A percentile compares a stretch with the other conserved stretches of the same genome.
Conservation (phyloP, 495 filamentous ascomycete genomes). For the Podospora pseudocomata region DNA sequence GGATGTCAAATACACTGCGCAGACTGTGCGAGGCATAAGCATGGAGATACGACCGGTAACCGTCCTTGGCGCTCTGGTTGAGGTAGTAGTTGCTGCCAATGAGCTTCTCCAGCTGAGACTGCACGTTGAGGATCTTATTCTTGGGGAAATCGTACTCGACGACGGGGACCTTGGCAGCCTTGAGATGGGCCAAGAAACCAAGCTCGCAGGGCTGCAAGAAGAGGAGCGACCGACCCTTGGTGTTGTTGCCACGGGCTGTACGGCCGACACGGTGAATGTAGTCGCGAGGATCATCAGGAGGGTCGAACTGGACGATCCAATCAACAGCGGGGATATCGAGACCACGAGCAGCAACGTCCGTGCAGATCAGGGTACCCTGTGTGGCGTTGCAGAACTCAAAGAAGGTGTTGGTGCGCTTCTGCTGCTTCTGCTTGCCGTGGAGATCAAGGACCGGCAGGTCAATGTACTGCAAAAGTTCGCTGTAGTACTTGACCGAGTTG, state of each 20-base stretch:
- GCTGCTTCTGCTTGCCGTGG: slow-evolving; percentile 95
- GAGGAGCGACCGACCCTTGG: slow-evolving; percentile 79
- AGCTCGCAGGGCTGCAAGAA: slow-evolving; percentile 92
- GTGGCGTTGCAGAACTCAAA: slow-evolving; percentile 97
- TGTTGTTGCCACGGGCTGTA: slow-evolving; percentile 81
- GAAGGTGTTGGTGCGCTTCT: slow-evolving; percentile 95
- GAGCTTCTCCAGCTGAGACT: slow-evolving; percentile 89
- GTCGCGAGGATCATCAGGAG: slow-evolving; percentile 83
- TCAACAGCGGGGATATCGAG: slow-evolving; percentile 92
- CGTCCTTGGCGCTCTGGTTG: slow-evolving; percentile 73
- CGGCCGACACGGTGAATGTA: slow-evolving; percentile 98
- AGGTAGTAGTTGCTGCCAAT: slow-evolving; percentile 95
- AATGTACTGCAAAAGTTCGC: slow-evolving; percentile 92
- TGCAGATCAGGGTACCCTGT: slow-evolving; percentile 88
- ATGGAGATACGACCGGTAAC: slow-evolving; percentile 79
- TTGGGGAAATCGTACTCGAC: slow-evolving; percentile 93
- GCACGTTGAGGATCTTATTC: slow-evolving; percentile 91
- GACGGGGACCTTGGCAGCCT: slow-evolving; percentile 86
- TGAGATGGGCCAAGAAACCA: slow-evolving; percentile 87
- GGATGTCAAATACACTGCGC: slow-evolving; percentile 85
- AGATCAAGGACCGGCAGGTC: slow-evolving; percentile 85
- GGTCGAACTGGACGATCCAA: slow-evolving; percentile 95
- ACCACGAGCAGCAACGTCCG: slow-evolving; percentile 91
- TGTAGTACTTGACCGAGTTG: slow-evolving; percentile 89
- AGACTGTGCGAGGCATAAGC: slow-evolving; percentile 91